A percentile compares a stretch with the other conserved stretches of the same genome.
phyloP scores from a whole-genome alignment of 208 protist species.

The Leishmania martiniquensis region DNA sequence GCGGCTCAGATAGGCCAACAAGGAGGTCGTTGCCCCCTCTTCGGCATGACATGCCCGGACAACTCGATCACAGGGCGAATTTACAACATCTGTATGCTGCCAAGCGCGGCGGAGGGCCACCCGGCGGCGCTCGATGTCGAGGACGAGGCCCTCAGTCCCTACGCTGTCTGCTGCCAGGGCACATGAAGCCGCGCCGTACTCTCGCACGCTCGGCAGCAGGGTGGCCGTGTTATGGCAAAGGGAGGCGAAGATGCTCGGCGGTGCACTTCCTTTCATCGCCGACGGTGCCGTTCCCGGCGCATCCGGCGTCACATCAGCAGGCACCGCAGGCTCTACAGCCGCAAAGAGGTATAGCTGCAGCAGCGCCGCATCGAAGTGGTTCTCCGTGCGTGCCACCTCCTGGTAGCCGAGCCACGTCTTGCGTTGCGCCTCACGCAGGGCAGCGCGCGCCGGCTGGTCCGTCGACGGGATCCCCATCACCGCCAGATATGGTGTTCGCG shows the following conservation, averaged over 20 bases:
- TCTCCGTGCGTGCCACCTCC: slow-evolving; percentile 32
- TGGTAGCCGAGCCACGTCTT: slow-evolving; percentile 41
- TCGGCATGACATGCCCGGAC: not conserved
- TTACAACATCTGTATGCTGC: not conserved
- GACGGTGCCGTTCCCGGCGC: too few species aligned
- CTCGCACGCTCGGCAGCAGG: slow-evolving; percentile 15
- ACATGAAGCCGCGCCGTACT: slow-evolving; percentile 13
- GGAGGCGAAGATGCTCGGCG: not conserved
- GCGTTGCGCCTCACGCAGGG: slow-evolving; percentile 40
- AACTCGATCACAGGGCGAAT: not conserved
- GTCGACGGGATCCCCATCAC: slow-evolving; percentile 55
- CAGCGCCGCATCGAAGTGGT: slow-evolving; percentile 35
- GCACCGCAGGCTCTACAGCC: slow-evolving; percentile 18
- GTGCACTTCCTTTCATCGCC: too few species aligned
- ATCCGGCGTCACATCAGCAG: too few species aligned
- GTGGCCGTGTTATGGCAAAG: not conserved
- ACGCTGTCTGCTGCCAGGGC: not conserved
- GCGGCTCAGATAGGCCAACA: too few species aligned
- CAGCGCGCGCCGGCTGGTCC: slow-evolving; percentile 28
- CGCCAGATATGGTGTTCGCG: too few species aligned
- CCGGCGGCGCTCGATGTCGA: not conserved
- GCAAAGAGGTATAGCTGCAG: slow-evolving; percentile 32
- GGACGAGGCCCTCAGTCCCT: not conserved
- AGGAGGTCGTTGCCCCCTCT: slow-evolving; percentile 9
- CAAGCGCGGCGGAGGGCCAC: not conserved